phyloP scores from a whole-genome alignment of 192 early-diverging fungal species.

The Backusella morwellensis region DNA sequence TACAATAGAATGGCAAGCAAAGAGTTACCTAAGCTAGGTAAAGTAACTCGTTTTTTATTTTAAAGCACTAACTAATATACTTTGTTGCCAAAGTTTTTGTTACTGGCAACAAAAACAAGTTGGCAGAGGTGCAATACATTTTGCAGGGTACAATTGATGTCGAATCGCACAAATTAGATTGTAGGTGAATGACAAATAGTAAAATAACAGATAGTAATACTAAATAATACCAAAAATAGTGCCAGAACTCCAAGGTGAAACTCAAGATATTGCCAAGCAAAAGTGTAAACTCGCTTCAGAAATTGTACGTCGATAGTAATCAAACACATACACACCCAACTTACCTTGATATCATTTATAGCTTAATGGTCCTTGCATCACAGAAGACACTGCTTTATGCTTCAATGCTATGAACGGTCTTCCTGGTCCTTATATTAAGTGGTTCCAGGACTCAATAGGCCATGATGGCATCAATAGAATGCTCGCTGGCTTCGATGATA shows the following conservation, averaged over 20 bases:
- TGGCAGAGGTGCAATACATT: constrained; percentile 85
- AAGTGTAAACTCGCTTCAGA: constrained; percentile 80
- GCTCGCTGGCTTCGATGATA: constrained; percentile 86
- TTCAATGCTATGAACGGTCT: constrained; percentile 93
- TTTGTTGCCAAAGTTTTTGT: constrained; percentile 66
- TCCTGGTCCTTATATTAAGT: constrained; percentile 94
- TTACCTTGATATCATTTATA: constrained; percentile 13
- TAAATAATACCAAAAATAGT: constrained; percentile 40
- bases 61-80: neutral
- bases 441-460: constrained; percentile 85
- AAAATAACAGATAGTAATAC: neutral
- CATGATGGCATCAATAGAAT: constrained; percentile 81
- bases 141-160: constrained; percentile 66
- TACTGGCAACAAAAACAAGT: constrained; percentile 96
- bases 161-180: constrained; percentile 67
- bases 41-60: neutral
- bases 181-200: constrained; percentile 34
- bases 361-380: constrained; percentile 75
- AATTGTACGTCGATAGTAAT: constrained; percentile 30
- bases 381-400: constrained; percentile 93
- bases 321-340: constrained; percentile 3
- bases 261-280: constrained; percentile 69
- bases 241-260: constrained; percentile 91
- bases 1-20: neutral
- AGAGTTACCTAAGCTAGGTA: constrained; percentile 24